Evolutionary conservation across 345 rosid species (phyloP), one percentile per base, ranked within the genome.

Genomic region (Bruguiera sexangula): DNA sequence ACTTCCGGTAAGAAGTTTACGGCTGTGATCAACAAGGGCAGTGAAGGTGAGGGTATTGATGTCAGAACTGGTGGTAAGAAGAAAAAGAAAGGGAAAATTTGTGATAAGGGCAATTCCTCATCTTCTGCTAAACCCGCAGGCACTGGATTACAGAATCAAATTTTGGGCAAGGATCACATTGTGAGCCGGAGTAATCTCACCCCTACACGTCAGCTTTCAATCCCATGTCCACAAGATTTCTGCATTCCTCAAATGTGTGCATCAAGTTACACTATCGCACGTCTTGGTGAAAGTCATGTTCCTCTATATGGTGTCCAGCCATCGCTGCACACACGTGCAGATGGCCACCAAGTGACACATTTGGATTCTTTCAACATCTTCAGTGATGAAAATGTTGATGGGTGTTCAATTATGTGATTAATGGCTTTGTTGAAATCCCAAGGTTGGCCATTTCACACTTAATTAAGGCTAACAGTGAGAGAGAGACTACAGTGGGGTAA

Each of bases 371-470:
- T 70, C 57, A 21, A 36, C 58, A 30, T 70, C 61, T 75, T 75
- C 36, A 69, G 78, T 9, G 78, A 75, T 34, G 78, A 75, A 48
- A 75, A 75, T 58, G 69, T 60, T 32, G 19, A 63, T 32, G 78
- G 78, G 24, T 69, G 78, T 51, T 69, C 43, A 5, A 51, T 75
- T 24, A 63, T 69, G 65, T 75, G 69, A 75, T 58, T 3, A 19
- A 54, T 36, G 36, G 6, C 13, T n/a, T 9, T 46, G 7, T 39
- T 8, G 16, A 39, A 39, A 39, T 39, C 48, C 48, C 48, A 39
- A 39, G 48, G 16, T 39, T 39, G 16, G 48, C 16, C 4, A 10
- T 11, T 39, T 39, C 16, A 3, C 29, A 30, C 63, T 39, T 54
- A 7, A 52, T 30, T 56, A 67, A 30, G 32, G 48, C 22, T 27